Conservation (phyloP, 192 early-diverging fungal genomes). For the Pilobolus umbonatus region DNA sequence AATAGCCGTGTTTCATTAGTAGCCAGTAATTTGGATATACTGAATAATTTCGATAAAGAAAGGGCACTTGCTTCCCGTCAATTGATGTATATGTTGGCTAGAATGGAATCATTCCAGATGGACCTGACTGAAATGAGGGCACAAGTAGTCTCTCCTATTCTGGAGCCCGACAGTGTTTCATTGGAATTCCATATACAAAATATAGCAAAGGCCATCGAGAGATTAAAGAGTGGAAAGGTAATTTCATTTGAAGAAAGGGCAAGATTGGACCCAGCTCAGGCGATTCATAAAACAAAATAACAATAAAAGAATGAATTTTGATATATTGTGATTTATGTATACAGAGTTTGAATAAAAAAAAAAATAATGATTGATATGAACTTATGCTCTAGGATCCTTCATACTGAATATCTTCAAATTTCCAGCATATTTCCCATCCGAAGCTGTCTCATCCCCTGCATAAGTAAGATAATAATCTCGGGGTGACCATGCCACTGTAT, state of each 20-base stretch:
- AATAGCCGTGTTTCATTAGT: slow-evolving; percentile 25
- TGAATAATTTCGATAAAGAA: slow-evolving; percentile 35
- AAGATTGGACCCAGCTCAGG: slow-evolving; percentile 2
- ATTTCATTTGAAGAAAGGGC: slow-evolving; percentile 13
- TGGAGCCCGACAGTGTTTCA: slow-evolving; percentile 27
- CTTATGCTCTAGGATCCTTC: slow-evolving; percentile 24
- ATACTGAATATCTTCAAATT: slow-evolving; percentile 47
- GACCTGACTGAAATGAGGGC: slow-evolving; percentile 47
- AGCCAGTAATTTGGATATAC: slow-evolving; percentile 36
- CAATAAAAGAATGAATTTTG: background rate
- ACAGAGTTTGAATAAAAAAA: background rate
- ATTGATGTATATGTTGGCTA: slow-evolving; percentile 36
- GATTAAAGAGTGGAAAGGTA: slow-evolving; percentile 34
- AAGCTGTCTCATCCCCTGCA: slow-evolving; percentile 62
- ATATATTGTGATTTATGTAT: slow-evolving; percentile 7
- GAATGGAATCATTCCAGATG: slow-evolving; percentile 46
- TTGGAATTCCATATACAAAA: slow-evolving; percentile 40
- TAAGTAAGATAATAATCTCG: slow-evolving; percentile 70
- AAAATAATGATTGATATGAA: background rate
- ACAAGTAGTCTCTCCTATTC: slow-evolving; percentile 35
- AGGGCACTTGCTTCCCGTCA: slow-evolving; percentile 36
- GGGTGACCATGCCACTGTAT: slow-evolving; percentile 80
- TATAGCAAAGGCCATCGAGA: slow-evolving; percentile 34
- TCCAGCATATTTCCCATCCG: slow-evolving; percentile 37
- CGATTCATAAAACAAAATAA: background rate